Percentiles rank a stretch among this genome's conserved stretches.
Evolutionary conservation across 2,329 filamentous ascomycete genomes (phyloP).

Genomic region (Pseudogymnoascus sp.): DNA sequence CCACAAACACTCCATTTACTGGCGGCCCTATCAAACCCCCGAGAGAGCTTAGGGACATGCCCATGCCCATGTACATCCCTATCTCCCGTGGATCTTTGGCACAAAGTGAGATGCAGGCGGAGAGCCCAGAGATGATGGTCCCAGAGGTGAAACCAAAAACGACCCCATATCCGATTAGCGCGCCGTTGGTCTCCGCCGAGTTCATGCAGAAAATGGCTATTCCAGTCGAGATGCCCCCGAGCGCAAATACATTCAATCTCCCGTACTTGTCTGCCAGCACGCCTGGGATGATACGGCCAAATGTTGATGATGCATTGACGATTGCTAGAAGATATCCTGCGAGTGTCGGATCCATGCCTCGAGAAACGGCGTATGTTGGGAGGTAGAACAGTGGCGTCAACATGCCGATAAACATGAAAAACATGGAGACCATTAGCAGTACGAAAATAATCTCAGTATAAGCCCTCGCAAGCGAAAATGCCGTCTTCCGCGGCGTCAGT

Average conservation of each 20-base stretch:
- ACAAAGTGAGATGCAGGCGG: slow-evolving; percentile 35
- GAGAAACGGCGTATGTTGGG: slow-evolving; percentile 32
- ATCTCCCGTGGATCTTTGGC: slow-evolving; percentile 41
- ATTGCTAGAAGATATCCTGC: slow-evolving; percentile 44
- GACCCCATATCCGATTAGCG: slow-evolving; percentile 63
- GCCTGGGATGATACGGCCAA: slow-evolving; percentile 45
- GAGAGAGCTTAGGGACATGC: slow-evolving; percentile 35
- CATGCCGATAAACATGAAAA: slow-evolving; percentile 38
- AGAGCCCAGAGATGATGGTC: slow-evolving; percentile 57
- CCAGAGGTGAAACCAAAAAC: slow-evolving; percentile 76
- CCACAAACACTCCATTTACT: slow-evolving; percentile 37
- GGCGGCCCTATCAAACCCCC: slow-evolving; percentile 41
- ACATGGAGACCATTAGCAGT: slow-evolving; percentile 28
- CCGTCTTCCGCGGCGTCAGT: slow-evolving; percentile 28
- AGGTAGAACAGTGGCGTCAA: slow-evolving; percentile 43
- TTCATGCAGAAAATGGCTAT: slow-evolving; percentile 32
- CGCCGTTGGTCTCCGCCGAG: slow-evolving; percentile 39
- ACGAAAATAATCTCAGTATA: slow-evolving; percentile 29
- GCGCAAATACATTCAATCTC: slow-evolving; percentile 37
- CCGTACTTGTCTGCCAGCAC: slow-evolving; percentile 43
- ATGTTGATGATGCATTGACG: slow-evolving; percentile 40
- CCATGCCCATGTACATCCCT: slow-evolving; percentile 48
- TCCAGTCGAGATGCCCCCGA: slow-evolving; percentile 17
- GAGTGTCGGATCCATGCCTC: slow-evolving; percentile 38
- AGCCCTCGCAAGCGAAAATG: slow-evolving; percentile 19